These are phyloP conservation scores for Paecilomyces fulvus DNA, from an alignment of 2,329 filamentous ascomycete genomes.

Conservation along the genomic window DNA sequence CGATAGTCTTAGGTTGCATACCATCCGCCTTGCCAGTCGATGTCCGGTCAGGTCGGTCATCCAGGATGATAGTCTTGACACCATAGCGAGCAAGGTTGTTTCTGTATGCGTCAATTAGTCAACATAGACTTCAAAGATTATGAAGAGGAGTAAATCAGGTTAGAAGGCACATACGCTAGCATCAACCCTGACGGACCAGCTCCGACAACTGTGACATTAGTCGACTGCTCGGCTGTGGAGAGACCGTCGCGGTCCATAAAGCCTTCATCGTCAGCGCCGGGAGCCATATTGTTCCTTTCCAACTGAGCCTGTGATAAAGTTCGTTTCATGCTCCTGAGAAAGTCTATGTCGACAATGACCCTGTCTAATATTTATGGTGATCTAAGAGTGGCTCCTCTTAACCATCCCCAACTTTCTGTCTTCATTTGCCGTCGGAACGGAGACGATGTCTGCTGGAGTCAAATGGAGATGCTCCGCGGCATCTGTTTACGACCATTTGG, in stretches of 20 bases:
- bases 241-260: conserved; percentile 10
- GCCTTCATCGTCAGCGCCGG: conserved; percentile 19
- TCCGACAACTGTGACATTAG: conserved; percentile 31
- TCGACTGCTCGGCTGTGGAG: conserved; percentile 10
- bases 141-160: not conserved
- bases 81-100: conserved; percentile 56
- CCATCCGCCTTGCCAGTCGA: conserved; percentile 62
- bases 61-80: conserved; percentile 56
- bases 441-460: not conserved
- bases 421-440: not conserved
- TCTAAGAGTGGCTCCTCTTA: not conserved
- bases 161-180: conserved; percentile 24
- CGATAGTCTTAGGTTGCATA: conserved; percentile 69
- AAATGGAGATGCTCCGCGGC: not conserved
- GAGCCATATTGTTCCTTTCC: conserved; percentile 16
- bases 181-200: conserved; percentile 40
- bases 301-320: conserved; percentile 7
- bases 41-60: conserved; percentile 61
- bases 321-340: conserved; percentile 9
- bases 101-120: conserved; percentile 18
- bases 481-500: not conserved
- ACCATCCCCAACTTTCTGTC: not conserved
- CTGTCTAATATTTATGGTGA: not conserved
- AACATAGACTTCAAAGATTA: conserved; percentile 5
- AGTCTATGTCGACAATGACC: not conserved